phyloP scores from a whole-genome alignment of 495 filamentous ascomycete genomes.

The Xylaria castorea region DNA sequence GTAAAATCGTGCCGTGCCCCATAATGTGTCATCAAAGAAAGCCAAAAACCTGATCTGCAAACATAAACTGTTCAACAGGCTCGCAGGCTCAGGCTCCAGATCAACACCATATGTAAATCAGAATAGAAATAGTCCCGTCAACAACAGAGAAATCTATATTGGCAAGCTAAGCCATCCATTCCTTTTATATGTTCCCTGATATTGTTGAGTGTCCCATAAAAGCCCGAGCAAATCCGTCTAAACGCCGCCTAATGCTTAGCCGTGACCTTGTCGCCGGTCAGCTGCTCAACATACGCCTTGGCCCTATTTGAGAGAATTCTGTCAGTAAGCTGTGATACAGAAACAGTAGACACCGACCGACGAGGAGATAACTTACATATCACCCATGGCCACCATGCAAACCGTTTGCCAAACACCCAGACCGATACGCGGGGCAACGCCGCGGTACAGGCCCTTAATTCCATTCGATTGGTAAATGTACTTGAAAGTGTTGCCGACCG shows the following conservation, averaged over 20 bases:
- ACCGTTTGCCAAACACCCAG: conserved; percentile 99
- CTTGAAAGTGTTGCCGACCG: conserved; percentile 86
- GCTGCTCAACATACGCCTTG: conserved; percentile 95
- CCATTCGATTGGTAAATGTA: conserved; percentile 94
- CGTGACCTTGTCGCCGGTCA: conserved; percentile 92
- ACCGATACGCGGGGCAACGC: conserved; percentile 91
- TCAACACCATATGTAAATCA: conserved; percentile 6
- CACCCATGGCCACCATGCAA: conserved; percentile 99
- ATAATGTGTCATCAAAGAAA: neutral
- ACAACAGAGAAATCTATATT: conserved; percentile 20
- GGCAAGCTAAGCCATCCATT: conserved; percentile 19
- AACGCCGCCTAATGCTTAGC: conserved; percentile 85
- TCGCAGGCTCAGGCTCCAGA: neutral
- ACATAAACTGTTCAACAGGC: neutral
- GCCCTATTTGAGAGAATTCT: conserved; percentile 64
- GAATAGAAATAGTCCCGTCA: neutral
- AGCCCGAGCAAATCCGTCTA: conserved; percentile 30
- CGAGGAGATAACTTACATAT: conserved; percentile 74
- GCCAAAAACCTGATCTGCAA: conserved; percentile 9
- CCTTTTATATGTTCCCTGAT: conserved; percentile 16
- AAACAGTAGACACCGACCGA: conserved; percentile 11
- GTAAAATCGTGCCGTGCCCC: neutral
- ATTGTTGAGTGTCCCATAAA: conserved; percentile 20
- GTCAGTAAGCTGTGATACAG: conserved; percentile 29
- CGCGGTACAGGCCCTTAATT: conserved; percentile 91